A percentile compares a stretch with the other conserved stretches of the same genome.
phyloP scores from a whole-genome alignment of 805 yeast genomes.

The Wickerhamiella kurtzmanii region DNA sequence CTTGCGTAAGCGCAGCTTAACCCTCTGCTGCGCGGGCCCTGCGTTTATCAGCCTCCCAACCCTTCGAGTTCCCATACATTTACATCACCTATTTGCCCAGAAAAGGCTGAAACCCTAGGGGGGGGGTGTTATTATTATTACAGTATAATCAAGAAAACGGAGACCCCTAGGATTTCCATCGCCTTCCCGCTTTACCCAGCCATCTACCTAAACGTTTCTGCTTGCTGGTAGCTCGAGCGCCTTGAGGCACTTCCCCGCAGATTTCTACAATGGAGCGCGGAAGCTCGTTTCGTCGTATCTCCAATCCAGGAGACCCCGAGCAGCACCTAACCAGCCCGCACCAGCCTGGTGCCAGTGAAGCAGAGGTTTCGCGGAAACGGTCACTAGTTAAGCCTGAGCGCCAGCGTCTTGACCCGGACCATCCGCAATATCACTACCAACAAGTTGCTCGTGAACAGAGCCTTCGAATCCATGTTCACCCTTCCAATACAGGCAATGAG shows the following conservation, averaged over 20 bases:
- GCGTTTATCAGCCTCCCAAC: not conserved
- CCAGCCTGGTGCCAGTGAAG: constrained; percentile 1
- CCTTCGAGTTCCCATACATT: not conserved
- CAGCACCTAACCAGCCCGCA: constrained; percentile 6
- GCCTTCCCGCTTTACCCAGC: not conserved
- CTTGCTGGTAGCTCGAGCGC: too few relatives aligned
- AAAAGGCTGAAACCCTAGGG: too few relatives aligned
- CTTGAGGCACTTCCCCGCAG: too few relatives aligned
- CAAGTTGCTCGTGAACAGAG: constrained; percentile 58
- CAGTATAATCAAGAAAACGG: not conserved
- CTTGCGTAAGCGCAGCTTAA: not conserved
- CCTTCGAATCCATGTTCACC: constrained; percentile 41
- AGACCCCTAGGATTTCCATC: too few relatives aligned
- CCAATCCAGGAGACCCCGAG: constrained; percentile 3
- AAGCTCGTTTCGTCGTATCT: constrained; percentile 9
- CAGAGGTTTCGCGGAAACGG: constrained; percentile 32
- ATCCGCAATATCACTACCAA: constrained; percentile 67
- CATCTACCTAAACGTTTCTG: too few relatives aligned
- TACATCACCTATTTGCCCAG: too few relatives aligned
- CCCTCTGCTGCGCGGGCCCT: not conserved
- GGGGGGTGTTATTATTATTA: not conserved
- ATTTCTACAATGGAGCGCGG: constrained; percentile 13
- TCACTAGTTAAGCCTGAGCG: constrained; percentile 82
- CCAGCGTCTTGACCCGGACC: constrained; percentile 45
- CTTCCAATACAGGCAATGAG: constrained; percentile 58